These are phyloP conservation scores for Hymenoscyphus infarciens DNA, from an alignment of 2,329 filamentous ascomycete species.

Conservation along the genomic window DNA sequence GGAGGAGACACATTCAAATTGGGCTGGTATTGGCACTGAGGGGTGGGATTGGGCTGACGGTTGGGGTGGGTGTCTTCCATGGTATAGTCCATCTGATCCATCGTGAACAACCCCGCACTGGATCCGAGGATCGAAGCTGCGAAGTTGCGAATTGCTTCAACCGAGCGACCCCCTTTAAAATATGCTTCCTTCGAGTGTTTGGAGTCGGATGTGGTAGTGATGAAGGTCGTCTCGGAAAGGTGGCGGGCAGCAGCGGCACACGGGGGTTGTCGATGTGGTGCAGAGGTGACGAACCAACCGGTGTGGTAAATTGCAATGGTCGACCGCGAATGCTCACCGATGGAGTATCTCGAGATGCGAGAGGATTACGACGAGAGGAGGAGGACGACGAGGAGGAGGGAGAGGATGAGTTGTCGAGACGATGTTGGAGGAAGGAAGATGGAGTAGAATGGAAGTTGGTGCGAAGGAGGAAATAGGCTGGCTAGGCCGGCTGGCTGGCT, in stretches of 20 bases:
- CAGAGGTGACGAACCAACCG: neutral
- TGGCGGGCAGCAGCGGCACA: constrained; percentile 7
- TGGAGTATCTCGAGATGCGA: neutral
- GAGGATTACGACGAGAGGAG: neutral
- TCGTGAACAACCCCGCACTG: constrained; percentile 18
- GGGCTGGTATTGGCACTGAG: constrained; percentile 22
- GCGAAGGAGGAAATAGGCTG: constrained; percentile 7
- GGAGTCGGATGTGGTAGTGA: neutral
- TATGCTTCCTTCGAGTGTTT: neutral
- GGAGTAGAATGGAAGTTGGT: neutral
- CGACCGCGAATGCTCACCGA: neutral
- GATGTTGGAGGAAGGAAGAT: constrained; percentile 1
- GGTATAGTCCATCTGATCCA: constrained; percentile 30
- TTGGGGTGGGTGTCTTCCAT: constrained; percentile 21
- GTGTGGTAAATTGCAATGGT: neutral
- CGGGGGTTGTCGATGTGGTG: neutral
- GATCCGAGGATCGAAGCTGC: constrained; percentile 1
- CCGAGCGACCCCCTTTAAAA: neutral
- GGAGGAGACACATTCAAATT: constrained; percentile 14
- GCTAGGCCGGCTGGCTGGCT: neutral
- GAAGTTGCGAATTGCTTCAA: constrained; percentile 6
- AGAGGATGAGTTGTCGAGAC: neutral
- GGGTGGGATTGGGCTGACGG: constrained; percentile 13
- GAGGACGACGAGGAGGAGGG: too few relatives aligned
- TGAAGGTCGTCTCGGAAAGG: neutral